These are phyloP conservation scores for Pseudocercospora pini-densiflorae DNA, from an alignment of 2,329 filamentous ascomycete genomes.

Conservation along the genomic window DNA sequence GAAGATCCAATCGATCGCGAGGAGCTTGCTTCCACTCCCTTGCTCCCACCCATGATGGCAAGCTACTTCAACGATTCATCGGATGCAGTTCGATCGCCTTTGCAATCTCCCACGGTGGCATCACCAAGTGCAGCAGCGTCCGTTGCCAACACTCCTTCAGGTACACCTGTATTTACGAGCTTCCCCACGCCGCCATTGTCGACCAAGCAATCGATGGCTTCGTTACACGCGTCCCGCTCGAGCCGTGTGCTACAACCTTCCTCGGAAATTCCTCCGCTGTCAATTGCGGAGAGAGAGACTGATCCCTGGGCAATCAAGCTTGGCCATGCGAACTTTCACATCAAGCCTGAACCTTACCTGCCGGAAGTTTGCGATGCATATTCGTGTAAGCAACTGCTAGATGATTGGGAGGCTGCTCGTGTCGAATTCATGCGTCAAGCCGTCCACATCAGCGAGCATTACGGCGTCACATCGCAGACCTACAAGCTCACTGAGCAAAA, in stretches of 20 bases:
- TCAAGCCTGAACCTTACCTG: slow-evolving; percentile 78
- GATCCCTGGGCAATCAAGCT: slow-evolving; percentile 81
- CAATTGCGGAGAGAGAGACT: slow-evolving; percentile 48
- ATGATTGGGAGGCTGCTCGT: slow-evolving; percentile 82
- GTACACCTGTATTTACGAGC: slow-evolving; percentile 53
- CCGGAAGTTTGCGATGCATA: slow-evolving; percentile 64
- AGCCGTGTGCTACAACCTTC: slow-evolving; percentile 53
- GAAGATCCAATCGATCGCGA: slow-evolving; percentile 57
- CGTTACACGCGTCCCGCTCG: slow-evolving; percentile 63
- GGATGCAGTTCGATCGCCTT: slow-evolving; percentile 72
- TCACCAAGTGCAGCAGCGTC: slow-evolving; percentile 56
- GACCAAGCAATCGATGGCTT: slow-evolving; percentile 75
- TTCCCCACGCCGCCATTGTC: slow-evolving; percentile 75
- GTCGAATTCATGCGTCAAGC: slow-evolving; percentile 89
- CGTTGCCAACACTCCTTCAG: slow-evolving; percentile 51
- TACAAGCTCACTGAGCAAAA: slow-evolving; percentile 86
- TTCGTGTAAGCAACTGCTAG: slow-evolving; percentile 67
- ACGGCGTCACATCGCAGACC: slow-evolving; percentile 85
- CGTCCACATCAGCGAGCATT: slow-evolving; percentile 86
- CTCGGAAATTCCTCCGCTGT: slow-evolving; percentile 68
- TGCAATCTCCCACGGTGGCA: slow-evolving; percentile 81
- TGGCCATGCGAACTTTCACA: slow-evolving; percentile 92
- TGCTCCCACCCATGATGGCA: slow-evolving; percentile 80
- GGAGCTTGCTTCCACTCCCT: slow-evolving; percentile 76
- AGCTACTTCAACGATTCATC: slow-evolving; percentile 57